Conservation (phyloP, 805 yeast species). For the Dipodascus albidus region DNA sequence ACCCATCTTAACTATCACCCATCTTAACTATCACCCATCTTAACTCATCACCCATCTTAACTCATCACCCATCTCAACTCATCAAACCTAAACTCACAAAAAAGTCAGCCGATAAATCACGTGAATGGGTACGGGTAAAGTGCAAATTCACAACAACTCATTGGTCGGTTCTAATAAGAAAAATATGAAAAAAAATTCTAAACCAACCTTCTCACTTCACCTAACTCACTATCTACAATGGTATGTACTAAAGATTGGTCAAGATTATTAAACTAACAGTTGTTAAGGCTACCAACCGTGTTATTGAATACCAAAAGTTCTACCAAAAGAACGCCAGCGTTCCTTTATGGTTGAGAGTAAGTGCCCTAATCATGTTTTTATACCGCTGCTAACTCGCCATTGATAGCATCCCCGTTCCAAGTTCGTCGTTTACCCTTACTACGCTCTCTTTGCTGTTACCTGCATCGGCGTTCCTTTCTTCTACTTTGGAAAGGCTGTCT, state of each 20-base stretch:
- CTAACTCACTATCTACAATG: neutral
- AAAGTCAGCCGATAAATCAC: neutral
- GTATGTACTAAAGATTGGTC: no score
- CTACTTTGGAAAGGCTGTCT: constrained; percentile 60
- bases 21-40: no score
- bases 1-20: no score
- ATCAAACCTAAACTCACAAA: no score
- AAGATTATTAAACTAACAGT: no score
- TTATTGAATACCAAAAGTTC: constrained; percentile 26
- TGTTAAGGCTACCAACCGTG: constrained; percentile 15
- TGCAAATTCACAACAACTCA: neutral
- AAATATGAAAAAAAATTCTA: neutral
- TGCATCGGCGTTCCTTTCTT: constrained; percentile 49
- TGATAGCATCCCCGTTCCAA: constrained; percentile 50
- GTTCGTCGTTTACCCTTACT: constrained; percentile 65
- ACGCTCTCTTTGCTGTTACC: constrained; percentile 57
- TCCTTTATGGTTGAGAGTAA: constrained; percentile 27
- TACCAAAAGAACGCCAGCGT: constrained; percentile 25
- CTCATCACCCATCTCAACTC: no score
- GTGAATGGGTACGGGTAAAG: neutral
- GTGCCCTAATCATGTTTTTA: neutral
- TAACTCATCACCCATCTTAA: no score
- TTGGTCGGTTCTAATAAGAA: neutral
- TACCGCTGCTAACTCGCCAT: neutral
- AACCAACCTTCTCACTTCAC: neutral